Percentiles rank a stretch among this genome's conserved stretches.
These are phyloP conservation scores for Ceratobasidium sp. DNA, from an alignment of 1,284 basidiomycete genomes.

Conservation along the genomic window DNA sequence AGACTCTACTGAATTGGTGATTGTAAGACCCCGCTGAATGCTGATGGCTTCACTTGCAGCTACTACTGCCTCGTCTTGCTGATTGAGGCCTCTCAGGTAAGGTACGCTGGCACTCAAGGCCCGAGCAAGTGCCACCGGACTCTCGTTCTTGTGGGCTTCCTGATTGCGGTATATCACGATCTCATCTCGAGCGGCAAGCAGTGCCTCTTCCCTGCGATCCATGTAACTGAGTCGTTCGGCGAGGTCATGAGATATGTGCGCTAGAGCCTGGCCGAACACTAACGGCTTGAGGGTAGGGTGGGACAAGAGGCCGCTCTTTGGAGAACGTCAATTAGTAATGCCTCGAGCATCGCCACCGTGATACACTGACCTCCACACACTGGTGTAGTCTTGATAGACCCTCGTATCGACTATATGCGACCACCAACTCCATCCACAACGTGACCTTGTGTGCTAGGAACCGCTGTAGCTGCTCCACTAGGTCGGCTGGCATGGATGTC, in stretches of 20 bases:
- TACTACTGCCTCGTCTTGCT: not conserved
- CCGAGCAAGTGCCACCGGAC: not conserved
- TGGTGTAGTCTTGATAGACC: not conserved
- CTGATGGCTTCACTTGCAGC: not conserved
- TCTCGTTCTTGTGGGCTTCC: not conserved
- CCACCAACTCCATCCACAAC: slow-evolving; percentile 3
- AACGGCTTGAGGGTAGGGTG: not conserved
- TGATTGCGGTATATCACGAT: not conserved
- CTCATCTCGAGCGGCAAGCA: not conserved
- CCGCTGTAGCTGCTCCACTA: not conserved
- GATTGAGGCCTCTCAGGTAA: not conserved
- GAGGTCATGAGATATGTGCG: not conserved
- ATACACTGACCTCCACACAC: not conserved
- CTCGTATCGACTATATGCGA: not conserved
- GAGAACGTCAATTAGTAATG: not conserved
- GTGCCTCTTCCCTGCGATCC: slow-evolving; percentile 1
- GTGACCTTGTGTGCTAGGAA: not conserved
- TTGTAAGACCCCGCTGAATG: not conserved
- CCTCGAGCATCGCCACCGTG: not conserved
- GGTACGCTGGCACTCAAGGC: not conserved
- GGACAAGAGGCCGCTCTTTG: not conserved
- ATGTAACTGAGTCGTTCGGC: not conserved
- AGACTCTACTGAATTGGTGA: not conserved
- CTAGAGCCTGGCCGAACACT: not conserved
- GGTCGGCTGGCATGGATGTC: not conserved